These are phyloP conservation scores for Epichloe gansuensis DNA, from an alignment of 2,329 filamentous ascomycete genomes.

Conservation along the genomic window DNA sequence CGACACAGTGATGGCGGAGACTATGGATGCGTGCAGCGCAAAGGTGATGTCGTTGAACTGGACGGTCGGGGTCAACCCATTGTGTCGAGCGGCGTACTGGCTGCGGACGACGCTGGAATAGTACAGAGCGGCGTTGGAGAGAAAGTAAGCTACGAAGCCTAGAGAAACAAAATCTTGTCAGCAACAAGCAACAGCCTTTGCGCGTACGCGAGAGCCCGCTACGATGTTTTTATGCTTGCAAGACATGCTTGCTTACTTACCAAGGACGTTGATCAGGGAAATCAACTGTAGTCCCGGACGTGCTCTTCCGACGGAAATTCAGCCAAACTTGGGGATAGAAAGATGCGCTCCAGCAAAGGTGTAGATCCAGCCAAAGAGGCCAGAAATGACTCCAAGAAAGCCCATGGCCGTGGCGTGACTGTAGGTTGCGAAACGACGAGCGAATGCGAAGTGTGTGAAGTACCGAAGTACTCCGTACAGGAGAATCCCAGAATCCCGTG, in stretches of 20 bases:
- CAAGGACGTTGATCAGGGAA: conserved; percentile 67
- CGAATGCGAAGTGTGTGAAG: too few relatives aligned
- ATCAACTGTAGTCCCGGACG: conserved; percentile 74
- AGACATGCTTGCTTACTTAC: conserved; percentile 21
- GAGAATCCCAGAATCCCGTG: too few relatives aligned
- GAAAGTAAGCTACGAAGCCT: conserved; percentile 65
- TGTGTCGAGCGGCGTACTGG: conserved; percentile 75
- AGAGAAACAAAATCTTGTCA: neutral
- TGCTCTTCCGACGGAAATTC: conserved; percentile 67
- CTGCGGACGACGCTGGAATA: conserved; percentile 64
- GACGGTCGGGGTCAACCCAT: conserved; percentile 68
- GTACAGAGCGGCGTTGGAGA: conserved; percentile 64
- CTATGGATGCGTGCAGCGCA: conserved; percentile 64
- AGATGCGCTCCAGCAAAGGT: conserved; percentile 67
- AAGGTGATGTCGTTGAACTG: conserved; percentile 85
- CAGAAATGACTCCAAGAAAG: conserved; percentile 39
- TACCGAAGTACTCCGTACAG: too few relatives aligned
- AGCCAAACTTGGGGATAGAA: conserved; percentile 87
- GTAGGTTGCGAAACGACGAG: neutral
- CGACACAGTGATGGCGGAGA: conserved; percentile 61
- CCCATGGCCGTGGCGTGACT: conserved; percentile 10
- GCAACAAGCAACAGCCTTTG: neutral
- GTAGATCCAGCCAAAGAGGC: conserved; percentile 64
- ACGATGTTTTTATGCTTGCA: too few relatives aligned
- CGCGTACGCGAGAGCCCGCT: too few relatives aligned